A percentile compares a stretch with the other conserved stretches of the same genome.
Evolutionary conservation across 2,329 filamentous ascomycete genomes (phyloP).

Genomic region (Colletotrichum karsti): DNA sequence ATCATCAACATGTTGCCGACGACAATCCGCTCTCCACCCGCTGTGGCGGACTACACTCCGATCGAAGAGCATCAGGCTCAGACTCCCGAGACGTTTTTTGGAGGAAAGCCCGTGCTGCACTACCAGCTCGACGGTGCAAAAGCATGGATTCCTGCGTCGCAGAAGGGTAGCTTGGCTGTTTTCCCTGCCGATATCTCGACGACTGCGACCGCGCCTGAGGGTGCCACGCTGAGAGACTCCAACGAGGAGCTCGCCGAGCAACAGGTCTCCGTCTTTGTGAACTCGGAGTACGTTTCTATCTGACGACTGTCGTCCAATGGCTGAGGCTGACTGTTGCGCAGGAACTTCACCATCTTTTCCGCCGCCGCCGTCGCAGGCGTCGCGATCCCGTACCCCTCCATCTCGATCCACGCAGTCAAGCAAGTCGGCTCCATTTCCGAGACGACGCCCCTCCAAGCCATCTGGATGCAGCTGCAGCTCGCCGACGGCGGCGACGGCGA

Average conservation of each 20-base stretch:
- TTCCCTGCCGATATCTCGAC: slow-evolving; percentile 50
- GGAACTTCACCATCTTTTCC: slow-evolving; percentile 70
- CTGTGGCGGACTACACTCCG: slow-evolving; percentile 66
- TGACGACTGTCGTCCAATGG: neutral
- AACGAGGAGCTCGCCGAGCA: slow-evolving; percentile 51
- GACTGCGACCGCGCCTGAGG: slow-evolving; percentile 42
- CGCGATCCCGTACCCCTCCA: slow-evolving; percentile 76
- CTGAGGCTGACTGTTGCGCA: slow-evolving; percentile 25
- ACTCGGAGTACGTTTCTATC: slow-evolving; percentile 59
- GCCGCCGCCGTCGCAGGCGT: slow-evolving; percentile 65
- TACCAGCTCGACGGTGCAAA: slow-evolving; percentile 65
- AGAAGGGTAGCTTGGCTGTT: slow-evolving; percentile 64
- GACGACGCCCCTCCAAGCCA: slow-evolving; percentile 50
- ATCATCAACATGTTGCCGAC: slow-evolving; percentile 52
- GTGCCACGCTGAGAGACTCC: slow-evolving; percentile 40
- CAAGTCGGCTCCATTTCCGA: slow-evolving; percentile 54
- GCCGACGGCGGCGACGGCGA: slow-evolving; percentile 60
- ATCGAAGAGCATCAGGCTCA: slow-evolving; percentile 76
- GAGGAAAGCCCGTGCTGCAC: slow-evolving; percentile 76
- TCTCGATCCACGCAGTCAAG: slow-evolving; percentile 80
- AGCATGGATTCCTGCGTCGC: slow-evolving; percentile 63
- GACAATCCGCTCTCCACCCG: slow-evolving; percentile 66
- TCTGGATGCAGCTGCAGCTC: slow-evolving; percentile 76
- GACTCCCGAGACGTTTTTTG: slow-evolving; percentile 78
- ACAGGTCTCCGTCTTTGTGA: slow-evolving; percentile 65